Evolutionary conservation across 2,329 filamentous ascomycete species (phyloP).

Genomic region (Aciculosporium take): DNA sequence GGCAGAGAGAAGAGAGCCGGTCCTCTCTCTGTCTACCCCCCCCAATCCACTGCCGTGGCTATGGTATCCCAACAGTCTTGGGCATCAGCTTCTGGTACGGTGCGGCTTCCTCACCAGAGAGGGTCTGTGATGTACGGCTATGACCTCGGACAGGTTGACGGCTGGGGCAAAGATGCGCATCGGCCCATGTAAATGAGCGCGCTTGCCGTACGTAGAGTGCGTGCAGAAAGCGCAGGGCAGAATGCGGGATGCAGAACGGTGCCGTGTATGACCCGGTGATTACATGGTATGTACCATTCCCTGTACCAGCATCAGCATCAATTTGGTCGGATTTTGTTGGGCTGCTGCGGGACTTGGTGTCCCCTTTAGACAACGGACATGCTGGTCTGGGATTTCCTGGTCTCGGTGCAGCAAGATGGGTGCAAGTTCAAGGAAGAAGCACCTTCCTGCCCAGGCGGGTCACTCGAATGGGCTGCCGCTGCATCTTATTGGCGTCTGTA

Average conservation of each 20-base stretch:
- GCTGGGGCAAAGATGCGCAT: background rate
- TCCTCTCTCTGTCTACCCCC: too few species aligned
- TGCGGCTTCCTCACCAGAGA: too few species aligned
- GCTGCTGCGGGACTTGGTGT: constrained; percentile 9
- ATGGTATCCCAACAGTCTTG: too few species aligned
- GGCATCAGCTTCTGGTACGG: too few species aligned
- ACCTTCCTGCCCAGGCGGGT: background rate
- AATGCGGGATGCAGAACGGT: constrained; percentile 1
- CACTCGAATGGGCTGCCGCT: background rate
- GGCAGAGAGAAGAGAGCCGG: too few species aligned
- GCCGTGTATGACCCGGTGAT: background rate
- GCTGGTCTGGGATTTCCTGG: background rate
- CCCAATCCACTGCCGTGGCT: too few species aligned
- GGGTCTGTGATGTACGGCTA: too few species aligned
- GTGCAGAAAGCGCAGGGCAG: background rate
- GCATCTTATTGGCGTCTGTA: constrained; percentile 26
- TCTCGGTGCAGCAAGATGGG: background rate
- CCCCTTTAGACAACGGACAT: constrained; percentile 4
- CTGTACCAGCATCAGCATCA: background rate
- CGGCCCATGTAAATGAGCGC: background rate
- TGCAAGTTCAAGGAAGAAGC: background rate
- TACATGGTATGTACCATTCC: too few species aligned
- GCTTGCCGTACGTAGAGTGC: background rate
- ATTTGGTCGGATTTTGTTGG: too few species aligned
- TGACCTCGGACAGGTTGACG: constrained; percentile 3